Percentiles rank a stretch among this genome's conserved stretches.
Conservation (phyloP, 2,329 filamentous ascomycete genomes). For the Botryotinia globosa region DNA sequence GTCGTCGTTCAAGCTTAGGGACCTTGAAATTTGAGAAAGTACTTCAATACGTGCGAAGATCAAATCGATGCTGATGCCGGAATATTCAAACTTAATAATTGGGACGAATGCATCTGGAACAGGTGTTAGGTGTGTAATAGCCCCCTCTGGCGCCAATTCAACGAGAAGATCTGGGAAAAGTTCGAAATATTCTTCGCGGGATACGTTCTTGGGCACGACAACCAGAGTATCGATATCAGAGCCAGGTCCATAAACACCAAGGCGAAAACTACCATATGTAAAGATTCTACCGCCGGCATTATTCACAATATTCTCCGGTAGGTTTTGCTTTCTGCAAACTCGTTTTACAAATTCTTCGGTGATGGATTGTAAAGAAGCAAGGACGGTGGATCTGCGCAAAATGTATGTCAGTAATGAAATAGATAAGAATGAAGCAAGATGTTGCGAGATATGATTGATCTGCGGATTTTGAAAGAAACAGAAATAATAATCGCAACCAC, state of each 20-base stretch:
- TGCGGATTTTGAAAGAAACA: not conserved
- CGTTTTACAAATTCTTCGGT: slow-evolving; percentile 83
- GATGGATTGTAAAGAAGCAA: slow-evolving; percentile 73
- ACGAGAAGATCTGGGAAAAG: slow-evolving; percentile 79
- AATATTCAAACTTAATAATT: slow-evolving; percentile 94
- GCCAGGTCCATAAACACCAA: slow-evolving; percentile 90
- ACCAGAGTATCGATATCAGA: slow-evolving; percentile 98
- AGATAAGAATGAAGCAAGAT: not conserved
- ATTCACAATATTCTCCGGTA: slow-evolving; percentile 74
- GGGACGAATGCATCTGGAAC: slow-evolving; percentile 92
- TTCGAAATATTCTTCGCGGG: slow-evolving; percentile 86
- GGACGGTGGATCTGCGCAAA: slow-evolving; percentile 56
- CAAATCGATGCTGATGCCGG: slow-evolving; percentile 89
- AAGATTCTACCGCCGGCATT: slow-evolving; percentile 89
- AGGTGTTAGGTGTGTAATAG: slow-evolving; percentile 79
- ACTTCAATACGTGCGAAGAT: slow-evolving; percentile 77
- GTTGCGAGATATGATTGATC: not conserved
- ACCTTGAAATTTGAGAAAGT: slow-evolving; percentile 67
- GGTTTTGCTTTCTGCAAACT: slow-evolving; percentile 56
- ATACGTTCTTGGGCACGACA: slow-evolving; percentile 85
- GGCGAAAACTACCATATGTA: slow-evolving; percentile 91
- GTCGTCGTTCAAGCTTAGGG: slow-evolving; percentile 77
- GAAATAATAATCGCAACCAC: slow-evolving; percentile 21
- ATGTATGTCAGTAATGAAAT: slow-evolving; percentile 17
- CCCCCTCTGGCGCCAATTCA: slow-evolving; percentile 70